phyloP scores from a whole-genome alignment of 192 early-diverging fungal species.

The Coemansia sp. region DNA sequence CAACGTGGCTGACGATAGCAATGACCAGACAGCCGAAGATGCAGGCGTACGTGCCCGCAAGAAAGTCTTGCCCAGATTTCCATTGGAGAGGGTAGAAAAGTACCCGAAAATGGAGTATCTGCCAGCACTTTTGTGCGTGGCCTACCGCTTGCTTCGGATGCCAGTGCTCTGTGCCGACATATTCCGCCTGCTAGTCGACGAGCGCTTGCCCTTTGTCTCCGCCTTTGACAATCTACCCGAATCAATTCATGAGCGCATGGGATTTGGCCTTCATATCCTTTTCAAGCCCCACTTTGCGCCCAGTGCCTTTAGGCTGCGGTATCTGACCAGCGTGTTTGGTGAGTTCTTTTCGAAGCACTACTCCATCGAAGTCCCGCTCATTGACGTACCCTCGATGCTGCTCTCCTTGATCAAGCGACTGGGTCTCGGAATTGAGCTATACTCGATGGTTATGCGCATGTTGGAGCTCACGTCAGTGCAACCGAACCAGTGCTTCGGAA shows the following conservation, averaged over 20 bases:
- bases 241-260: conserved; percentile 21
- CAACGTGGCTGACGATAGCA: background rate
- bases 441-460: conserved; percentile 34
- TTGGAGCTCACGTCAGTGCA: conserved; percentile 15
- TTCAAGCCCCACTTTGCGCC: conserved; percentile 22
- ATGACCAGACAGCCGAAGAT: background rate
- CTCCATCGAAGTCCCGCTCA: conserved; percentile 20
- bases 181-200: conserved; percentile 35
- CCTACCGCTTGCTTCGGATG: conserved; percentile 27
- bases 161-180: conserved; percentile 37
- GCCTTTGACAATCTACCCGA: conserved; percentile 21
- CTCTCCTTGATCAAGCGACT: conserved; percentile 31
- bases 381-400: conserved; percentile 20
- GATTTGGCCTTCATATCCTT: conserved; percentile 15
- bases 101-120: conserved; percentile 41
- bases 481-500: background rate
- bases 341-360: conserved; percentile 28
- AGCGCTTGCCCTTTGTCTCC: conserved; percentile 39
- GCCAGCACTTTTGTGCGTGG: conserved; percentile 34
- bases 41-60: background rate
- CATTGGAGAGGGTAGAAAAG: conserved; percentile 14
- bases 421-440: conserved; percentile 21
- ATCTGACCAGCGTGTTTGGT: conserved; percentile 12
- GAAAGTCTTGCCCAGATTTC: background rate
- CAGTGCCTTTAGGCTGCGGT: conserved; percentile 7